Evolutionary conservation across 352 stramenopile species (phyloP).

Genomic region (Pythium sp.): DNA sequence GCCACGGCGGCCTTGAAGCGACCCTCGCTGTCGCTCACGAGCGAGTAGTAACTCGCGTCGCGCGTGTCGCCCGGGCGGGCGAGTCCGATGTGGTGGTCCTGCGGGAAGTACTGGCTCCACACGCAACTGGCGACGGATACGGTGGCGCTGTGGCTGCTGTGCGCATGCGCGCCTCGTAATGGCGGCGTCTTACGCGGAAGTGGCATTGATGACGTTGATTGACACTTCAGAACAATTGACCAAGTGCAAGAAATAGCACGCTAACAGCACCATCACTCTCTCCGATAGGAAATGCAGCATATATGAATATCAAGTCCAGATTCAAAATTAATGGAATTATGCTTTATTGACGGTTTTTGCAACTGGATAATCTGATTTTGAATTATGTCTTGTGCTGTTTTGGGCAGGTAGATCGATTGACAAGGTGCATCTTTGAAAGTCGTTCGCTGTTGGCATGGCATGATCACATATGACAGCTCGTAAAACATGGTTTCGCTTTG

Average conservation of each 20-base stretch:
- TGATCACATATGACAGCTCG: not conserved
- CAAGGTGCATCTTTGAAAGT: not conserved
- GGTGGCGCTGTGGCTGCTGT: not conserved
- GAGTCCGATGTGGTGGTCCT: constrained; percentile 55
- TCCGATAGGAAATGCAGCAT: not conserved
- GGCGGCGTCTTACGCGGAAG: constrained; percentile 16
- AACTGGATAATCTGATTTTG: not conserved
- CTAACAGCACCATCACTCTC: constrained; percentile 3
- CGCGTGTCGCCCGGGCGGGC: constrained; percentile 39
- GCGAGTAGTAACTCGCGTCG: constrained; percentile 38
- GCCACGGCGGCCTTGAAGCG: constrained; percentile 55
- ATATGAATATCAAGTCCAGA: not conserved
- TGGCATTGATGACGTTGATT: constrained; percentile 7
- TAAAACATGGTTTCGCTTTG: not conserved
- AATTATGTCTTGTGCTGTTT: not conserved
- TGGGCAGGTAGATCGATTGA: not conserved
- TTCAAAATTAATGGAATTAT: too few relatives aligned
- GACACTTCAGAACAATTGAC: not conserved
- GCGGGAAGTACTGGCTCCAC: constrained; percentile 76
- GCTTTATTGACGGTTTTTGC: too few relatives aligned
- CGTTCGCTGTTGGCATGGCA: not conserved
- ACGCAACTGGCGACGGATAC: constrained; percentile 35
- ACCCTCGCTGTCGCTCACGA: constrained; percentile 49
- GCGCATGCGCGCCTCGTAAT: not conserved
- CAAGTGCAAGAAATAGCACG: not conserved